phyloP scores from a whole-genome alignment of 306 rosid species.

The Castanopsis chinensis region DNA sequence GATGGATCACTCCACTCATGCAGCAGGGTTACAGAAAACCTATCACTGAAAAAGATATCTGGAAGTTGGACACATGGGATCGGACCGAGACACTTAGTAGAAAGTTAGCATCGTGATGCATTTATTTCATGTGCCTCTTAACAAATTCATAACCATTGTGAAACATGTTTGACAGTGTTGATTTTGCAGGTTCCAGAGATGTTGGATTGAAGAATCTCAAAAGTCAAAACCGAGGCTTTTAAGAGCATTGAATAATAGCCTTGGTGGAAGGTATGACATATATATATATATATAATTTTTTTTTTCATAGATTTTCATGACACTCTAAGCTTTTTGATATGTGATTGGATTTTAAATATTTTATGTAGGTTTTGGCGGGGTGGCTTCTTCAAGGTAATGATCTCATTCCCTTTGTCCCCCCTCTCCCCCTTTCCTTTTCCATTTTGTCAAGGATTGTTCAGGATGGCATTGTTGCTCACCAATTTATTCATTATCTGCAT shows the following conservation, averaged over 20 bases:
- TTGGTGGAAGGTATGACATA: constrained; percentile 63
- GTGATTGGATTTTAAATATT: background rate
- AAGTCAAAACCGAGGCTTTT: constrained; percentile 75
- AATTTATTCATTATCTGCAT: background rate
- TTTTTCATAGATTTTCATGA: background rate
- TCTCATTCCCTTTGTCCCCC: constrained; percentile 1
- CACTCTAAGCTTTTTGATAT: background rate
- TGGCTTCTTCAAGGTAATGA: constrained; percentile 68
- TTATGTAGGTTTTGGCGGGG: constrained; percentile 82
- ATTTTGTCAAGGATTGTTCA: background rate
- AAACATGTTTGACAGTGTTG: constrained; percentile 11
- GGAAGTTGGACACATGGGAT: constrained; percentile 92
- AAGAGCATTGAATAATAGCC: constrained; percentile 75
- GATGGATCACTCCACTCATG: constrained; percentile 91
- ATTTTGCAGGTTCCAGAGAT: constrained; percentile 58
- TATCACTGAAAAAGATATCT: constrained; percentile 70
- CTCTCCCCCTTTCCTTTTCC: too few species aligned
- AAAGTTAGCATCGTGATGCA: constrained; percentile 39
- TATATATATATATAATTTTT: background rate
- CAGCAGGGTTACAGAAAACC: constrained; percentile 72
- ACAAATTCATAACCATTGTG: constrained; percentile 14
- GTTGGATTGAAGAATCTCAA: constrained; percentile 68
- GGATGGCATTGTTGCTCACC: background rate
- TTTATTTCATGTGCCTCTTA: constrained; percentile 14
- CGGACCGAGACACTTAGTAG: constrained; percentile 52